Evolutionary conservation across 345 rosid genomes (phyloP).

Genomic region (Lepidium africanum): DNA sequence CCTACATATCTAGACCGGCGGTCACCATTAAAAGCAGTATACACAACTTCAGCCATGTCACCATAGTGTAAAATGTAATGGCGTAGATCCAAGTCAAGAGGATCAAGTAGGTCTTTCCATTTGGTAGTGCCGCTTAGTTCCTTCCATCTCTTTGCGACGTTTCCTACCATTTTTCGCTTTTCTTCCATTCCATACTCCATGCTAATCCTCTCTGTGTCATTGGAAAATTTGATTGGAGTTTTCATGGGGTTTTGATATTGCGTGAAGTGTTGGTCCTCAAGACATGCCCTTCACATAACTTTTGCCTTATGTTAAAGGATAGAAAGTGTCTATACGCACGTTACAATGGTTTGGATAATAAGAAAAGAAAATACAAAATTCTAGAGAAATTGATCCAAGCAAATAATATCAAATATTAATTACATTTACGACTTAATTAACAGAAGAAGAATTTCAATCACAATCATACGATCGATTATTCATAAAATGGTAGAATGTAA

Average conservation of each 20-base stretch:
- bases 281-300: slow-evolving; percentile 24
- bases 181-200: slow-evolving; percentile 7
- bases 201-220: not conserved
- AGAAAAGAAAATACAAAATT: not conserved
- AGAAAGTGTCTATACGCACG: slow-evolving; percentile 8
- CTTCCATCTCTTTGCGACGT: slow-evolving; percentile 36
- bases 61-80: slow-evolving; percentile 40
- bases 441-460: slow-evolving; percentile 2
- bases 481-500: slow-evolving; percentile 1
- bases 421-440: slow-evolving; percentile 1
- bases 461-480: slow-evolving; percentile 4
- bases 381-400: not conserved
- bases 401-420: not conserved
- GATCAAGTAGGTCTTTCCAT: slow-evolving; percentile 36
- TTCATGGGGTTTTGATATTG: slow-evolving; percentile 8
- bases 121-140: slow-evolving; percentile 33
- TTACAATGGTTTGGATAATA: not conserved
- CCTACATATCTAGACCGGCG: slow-evolving; percentile 21
- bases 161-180: not conserved
- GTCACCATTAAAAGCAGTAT: slow-evolving; percentile 29
- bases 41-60: slow-evolving; percentile 31
- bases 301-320: slow-evolving; percentile 12
- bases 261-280: slow-evolving; percentile 23
- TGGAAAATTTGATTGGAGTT: not conserved
- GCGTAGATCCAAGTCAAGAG: slow-evolving; percentile 44